Conservation (phyloP, 2,329 filamentous ascomycete species). For the Cladosporium sp. region DNA sequence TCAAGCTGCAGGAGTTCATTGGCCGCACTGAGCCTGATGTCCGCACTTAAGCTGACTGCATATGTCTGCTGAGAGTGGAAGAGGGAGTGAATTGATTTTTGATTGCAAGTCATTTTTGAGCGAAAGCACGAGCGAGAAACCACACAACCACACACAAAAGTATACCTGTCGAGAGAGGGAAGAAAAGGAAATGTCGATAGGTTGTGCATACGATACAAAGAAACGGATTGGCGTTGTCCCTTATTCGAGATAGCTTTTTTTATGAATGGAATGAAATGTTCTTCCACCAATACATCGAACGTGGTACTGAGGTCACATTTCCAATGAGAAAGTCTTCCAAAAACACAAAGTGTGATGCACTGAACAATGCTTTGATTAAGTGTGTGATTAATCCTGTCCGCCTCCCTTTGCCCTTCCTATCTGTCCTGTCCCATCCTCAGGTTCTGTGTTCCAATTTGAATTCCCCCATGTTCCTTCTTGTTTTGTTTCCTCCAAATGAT, state of each 20-base stretch:
- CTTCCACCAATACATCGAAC: too few species aligned
- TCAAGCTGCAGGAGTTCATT: conserved; percentile 92
- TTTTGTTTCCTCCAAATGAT: too few species aligned
- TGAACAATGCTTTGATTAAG: too few species aligned
- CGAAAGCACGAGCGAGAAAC: not conserved
- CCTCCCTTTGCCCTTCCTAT: not conserved
- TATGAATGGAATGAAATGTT: not conserved
- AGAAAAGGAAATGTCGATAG: not conserved
- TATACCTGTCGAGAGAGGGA: not conserved
- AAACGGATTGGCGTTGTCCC: not conserved
- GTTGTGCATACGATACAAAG: conserved; percentile 4
- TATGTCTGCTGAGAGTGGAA: not conserved
- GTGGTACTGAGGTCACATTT: too few species aligned
- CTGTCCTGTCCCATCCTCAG: not conserved
- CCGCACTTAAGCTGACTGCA: conserved; percentile 66
- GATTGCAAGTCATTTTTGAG: not conserved
- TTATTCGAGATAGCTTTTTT: not conserved
- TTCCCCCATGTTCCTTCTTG: too few species aligned
- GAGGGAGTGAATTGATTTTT: not conserved
- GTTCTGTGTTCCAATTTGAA: not conserved
- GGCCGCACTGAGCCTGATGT: conserved; percentile 93
- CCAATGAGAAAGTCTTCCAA: not conserved
- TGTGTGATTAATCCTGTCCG: too few species aligned
- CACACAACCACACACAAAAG: not conserved
- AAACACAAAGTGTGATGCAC: not conserved